Percentiles rank a stretch among this genome's conserved stretches.
These are phyloP conservation scores for Colletotrichum lini DNA, from an alignment of 2,329 filamentous ascomycete species.

Conservation along the genomic window DNA sequence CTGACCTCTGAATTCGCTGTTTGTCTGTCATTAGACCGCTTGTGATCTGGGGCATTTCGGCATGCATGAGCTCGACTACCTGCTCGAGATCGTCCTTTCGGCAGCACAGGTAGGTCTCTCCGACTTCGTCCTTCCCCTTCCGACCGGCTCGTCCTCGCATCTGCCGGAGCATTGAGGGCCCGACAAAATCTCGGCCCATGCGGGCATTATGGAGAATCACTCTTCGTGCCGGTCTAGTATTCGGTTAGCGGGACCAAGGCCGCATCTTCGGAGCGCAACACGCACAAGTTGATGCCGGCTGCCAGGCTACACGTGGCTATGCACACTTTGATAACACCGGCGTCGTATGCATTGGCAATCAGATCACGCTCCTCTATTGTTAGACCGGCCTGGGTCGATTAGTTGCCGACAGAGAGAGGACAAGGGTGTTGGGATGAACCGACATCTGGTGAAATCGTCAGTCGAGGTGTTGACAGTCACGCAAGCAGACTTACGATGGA, in stretches of 20 bases:
- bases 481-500: conserved; percentile 71
- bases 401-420: conserved; percentile 34
- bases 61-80: conserved; percentile 79
- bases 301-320: conserved; percentile 85
- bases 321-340: conserved; percentile 77
- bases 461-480: neutral
- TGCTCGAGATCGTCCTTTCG: conserved; percentile 77
- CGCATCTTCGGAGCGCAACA: neutral
- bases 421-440: conserved; percentile 24
- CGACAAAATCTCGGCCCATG: conserved; percentile 84
- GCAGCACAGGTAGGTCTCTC: conserved; percentile 84
- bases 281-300: conserved; percentile 82
- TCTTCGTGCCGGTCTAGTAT: conserved; percentile 70
- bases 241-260: conserved; percentile 33
- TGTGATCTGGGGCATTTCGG: conserved; percentile 77
- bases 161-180: conserved; percentile 83
- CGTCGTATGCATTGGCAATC: conserved; percentile 79
- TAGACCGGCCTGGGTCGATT: conserved; percentile 69
- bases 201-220: conserved; percentile 83
- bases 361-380: conserved; percentile 83
- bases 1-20: conserved; percentile 75
- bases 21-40: conserved; percentile 79
- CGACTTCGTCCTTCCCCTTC: conserved; percentile 83
- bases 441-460: conserved; percentile 53
- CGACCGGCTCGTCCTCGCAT: conserved; percentile 85